Evolutionary conservation across 345 rosid species (phyloP).

Genomic region (Dimocarpus longan): DNA sequence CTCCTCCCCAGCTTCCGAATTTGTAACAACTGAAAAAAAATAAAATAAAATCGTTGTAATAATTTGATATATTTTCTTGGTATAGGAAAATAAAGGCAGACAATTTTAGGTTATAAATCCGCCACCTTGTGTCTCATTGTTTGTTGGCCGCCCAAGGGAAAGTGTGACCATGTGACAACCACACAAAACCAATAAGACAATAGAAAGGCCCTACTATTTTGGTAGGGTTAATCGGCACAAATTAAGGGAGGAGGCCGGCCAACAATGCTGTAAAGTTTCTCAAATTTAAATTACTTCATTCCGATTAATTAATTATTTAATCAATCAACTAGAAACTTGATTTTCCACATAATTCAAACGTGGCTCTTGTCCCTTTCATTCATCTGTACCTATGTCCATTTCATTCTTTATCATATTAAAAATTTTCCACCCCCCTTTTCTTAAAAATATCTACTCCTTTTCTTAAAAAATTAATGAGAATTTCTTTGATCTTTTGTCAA

Average conservation of each 20-base stretch:
- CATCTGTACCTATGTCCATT: constrained; percentile 10
- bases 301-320: not conserved
- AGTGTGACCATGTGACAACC: constrained; percentile 25
- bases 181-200: constrained; percentile 7
- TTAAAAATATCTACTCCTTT: not conserved
- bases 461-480: not conserved
- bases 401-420: not conserved
- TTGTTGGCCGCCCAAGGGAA: constrained; percentile 58
- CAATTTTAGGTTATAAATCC: not conserved
- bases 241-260: constrained; percentile 33
- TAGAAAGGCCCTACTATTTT: not conserved
- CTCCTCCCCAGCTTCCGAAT: too few species aligned
- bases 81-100: not conserved
- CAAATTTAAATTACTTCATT: not conserved
- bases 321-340: too few species aligned
- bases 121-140: constrained; percentile 45
- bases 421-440: too few species aligned
- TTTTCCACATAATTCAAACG: not conserved
- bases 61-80: not conserved
- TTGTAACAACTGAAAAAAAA: not conserved
- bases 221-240: constrained; percentile 44
- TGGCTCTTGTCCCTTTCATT: constrained; percentile 17
- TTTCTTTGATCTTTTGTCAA: not conserved
- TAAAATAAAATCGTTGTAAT: too few species aligned
- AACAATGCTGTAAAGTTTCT: not conserved